These are phyloP conservation scores for Fraxinus angustifolia DNA, from an alignment of 305 asterid genomes.

Conservation along the genomic window DNA sequence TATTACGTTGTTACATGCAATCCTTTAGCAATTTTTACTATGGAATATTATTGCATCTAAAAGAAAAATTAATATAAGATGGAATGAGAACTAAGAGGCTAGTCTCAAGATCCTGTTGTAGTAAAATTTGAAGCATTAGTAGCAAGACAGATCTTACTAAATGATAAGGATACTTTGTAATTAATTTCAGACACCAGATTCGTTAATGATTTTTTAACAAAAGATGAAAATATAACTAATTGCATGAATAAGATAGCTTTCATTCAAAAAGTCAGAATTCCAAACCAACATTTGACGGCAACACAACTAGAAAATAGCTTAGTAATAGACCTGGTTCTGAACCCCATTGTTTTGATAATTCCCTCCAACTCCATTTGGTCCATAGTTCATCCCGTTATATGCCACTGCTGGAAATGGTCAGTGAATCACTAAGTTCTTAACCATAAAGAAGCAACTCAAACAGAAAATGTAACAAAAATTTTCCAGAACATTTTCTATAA, in stretches of 20 bases:
- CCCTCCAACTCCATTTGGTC: conserved; percentile 61
- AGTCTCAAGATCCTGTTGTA: neutral
- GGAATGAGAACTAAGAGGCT: neutral
- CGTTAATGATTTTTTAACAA: neutral
- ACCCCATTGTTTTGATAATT: conserved; percentile 37
- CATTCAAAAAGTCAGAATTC: neutral
- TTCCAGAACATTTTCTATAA: neutral
- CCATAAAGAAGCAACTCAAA: neutral
- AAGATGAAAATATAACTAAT: neutral
- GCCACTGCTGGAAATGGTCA: conserved; percentile 44
- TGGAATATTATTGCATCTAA: conserved; percentile 7
- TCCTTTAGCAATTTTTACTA: neutral
- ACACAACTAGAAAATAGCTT: neutral
- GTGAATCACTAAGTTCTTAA: neutral
- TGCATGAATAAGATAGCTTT: neutral
- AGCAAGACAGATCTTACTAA: neutral
- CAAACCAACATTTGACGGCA: neutral
- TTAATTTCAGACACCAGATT: neutral
- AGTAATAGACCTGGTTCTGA: conserved; percentile 52
- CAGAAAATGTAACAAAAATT: neutral
- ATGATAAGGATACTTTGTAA: neutral
- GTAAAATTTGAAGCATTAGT: neutral
- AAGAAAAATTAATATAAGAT: neutral
- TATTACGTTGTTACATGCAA: neutral
- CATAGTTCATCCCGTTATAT: conserved; percentile 68